Base-by-base conservation (phyloP, 768 basidiomycete genomes). In the button mushroom (Agaricus bisporus) region DNA sequence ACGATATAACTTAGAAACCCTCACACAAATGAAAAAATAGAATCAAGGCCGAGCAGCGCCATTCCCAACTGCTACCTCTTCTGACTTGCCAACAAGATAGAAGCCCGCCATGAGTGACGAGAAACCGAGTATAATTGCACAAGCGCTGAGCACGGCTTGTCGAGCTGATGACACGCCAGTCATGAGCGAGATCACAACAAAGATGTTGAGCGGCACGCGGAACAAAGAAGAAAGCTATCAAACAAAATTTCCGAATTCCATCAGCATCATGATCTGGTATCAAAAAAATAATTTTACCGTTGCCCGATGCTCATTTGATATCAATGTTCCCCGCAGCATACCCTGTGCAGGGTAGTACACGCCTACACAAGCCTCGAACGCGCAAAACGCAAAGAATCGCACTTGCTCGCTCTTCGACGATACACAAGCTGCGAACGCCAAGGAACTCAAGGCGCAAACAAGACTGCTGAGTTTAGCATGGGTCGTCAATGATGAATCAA, bases 341-440 rank as follows among this genome's bases (percentile, higher is more conserved):
- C 86, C 86, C 54, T 88, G 86, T 28, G 87, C 78, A 20, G 86
- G 86, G 61, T 88, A 88, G 61, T 88, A 88, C 80, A 86, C 79
- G 43, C 86, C 86, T 6, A 88, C 87, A 62, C 84, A 88, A 14
- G 78, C 83, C 64, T 89, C 86, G 56, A 88, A 89, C 12, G 76
- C 68, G 59, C 87, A 88, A 60, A 89, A 89, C 12, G 84, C 79
- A 78, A 79, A 86, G 60, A 88, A 88, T 4, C 86, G 77, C 17
- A 73, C 56, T 35, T 73, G 71, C 54, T 82, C 80, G 54, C 67
- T 68, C 11, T 59, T 55, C 7, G 72, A 75, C 10, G 66, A 61
- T 28, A 83, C 71, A 60, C 78, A 78, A 15, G 70, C 54, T 0
- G 78, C 77, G 28, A 89, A 74, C 2, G 83, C 71, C 17, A 85